Evolutionary conservation across 768 basidiomycete genomes (phyloP).

Genomic region (Gloeophyllum trabeum): DNA sequence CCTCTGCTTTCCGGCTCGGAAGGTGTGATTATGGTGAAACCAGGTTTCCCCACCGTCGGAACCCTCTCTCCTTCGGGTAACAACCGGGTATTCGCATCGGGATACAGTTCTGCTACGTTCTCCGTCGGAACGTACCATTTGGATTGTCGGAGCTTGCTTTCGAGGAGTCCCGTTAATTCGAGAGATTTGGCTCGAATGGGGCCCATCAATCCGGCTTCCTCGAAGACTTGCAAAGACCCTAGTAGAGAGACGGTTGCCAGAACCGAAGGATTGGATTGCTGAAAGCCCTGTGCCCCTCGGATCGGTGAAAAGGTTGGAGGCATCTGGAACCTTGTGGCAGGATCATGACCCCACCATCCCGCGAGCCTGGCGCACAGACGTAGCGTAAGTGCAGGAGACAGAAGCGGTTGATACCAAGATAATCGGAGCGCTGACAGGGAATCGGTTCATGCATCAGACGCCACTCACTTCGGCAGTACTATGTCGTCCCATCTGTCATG

Average conservation of each 20-base stretch:
- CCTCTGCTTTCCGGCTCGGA: constrained; percentile 54
- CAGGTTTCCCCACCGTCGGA: constrained; percentile 12
- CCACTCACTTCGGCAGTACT: background rate
- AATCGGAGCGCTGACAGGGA: background rate
- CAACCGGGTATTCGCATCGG: constrained; percentile 2
- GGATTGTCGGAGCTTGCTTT: constrained; percentile 47
- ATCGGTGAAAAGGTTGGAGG: constrained; percentile 73
- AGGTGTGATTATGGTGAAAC: constrained; percentile 94
- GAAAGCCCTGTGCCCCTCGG: constrained; percentile 87
- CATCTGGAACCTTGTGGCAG: constrained; percentile 85
- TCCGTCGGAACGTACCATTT: constrained; percentile 47
- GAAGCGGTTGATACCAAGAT: background rate
- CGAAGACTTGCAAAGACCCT: constrained; percentile 74
- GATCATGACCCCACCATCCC: constrained; percentile 98
- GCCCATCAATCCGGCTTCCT: constrained; percentile 64
- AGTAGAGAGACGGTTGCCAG: constrained; percentile 71
- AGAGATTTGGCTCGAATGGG: constrained; percentile 60
- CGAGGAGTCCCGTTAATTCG: constrained; percentile 61
- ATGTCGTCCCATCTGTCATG: constrained; percentile 69
- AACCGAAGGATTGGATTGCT: constrained; percentile 90
- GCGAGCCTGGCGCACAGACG: constrained; percentile 45
- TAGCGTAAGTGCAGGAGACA: background rate
- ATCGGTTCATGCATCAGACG: background rate
- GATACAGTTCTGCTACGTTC: constrained; percentile 19
- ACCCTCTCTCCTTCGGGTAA: constrained; percentile 1